These are phyloP conservation scores for Hemisphaericaspora xylofermentans DNA, from an alignment of 1,139 yeast species.

Conservation along the genomic window DNA sequence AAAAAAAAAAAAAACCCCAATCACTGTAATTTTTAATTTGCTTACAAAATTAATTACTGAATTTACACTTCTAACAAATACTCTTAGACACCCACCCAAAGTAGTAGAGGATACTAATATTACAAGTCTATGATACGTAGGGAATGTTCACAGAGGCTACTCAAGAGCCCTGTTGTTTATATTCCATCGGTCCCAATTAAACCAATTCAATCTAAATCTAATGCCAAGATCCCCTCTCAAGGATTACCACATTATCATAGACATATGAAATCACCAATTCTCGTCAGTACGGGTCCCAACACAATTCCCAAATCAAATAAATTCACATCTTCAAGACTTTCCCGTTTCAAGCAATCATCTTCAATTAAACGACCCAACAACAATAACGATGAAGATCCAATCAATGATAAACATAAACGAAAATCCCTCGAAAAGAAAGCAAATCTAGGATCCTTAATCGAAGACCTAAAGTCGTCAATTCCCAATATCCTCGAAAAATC, in stretches of 20 bases:
- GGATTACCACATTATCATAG: background rate
- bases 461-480: conserved; percentile 48
- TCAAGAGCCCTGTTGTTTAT: background rate
- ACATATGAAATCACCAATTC: background rate
- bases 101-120: background rate
- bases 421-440: conserved; percentile 34
- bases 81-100: background rate
- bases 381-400: background rate
- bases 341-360: background rate
- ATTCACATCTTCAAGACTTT: no score
- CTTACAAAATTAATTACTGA: background rate
- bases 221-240: background rate
- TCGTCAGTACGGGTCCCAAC: no score
- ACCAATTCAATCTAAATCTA: background rate
- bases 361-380: background rate
- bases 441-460: conserved; percentile 61
- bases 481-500: conserved; percentile 56
- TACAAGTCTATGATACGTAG: background rate
- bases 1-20: no score
- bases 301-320: no score
- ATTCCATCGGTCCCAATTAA: background rate
- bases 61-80: background rate
- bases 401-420: conserved; percentile 5
- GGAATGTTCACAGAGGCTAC: background rate
- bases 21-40: no score